Percentiles rank a stretch among this genome's conserved stretches.
Evolutionary conservation across 352 stramenopile species (phyloP).

Genomic region (Pilasporangium apinafurcum): DNA sequence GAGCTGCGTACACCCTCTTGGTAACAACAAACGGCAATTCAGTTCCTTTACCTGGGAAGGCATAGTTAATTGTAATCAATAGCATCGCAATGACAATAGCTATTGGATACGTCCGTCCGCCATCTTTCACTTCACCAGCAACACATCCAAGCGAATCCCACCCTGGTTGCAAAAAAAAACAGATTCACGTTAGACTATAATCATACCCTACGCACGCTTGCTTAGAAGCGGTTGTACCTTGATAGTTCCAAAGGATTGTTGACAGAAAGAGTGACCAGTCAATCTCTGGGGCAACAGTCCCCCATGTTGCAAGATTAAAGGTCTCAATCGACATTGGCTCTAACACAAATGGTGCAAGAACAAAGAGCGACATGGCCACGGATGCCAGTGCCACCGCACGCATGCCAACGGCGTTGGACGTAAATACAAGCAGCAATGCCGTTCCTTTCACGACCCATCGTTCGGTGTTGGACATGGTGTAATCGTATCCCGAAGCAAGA

Average conservation of each 20-base stretch:
- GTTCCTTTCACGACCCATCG: slow-evolving; percentile 68
- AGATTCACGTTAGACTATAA: too few species aligned
- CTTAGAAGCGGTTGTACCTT: slow-evolving; percentile 46
- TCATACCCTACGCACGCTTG: too few species aligned
- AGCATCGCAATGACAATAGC: slow-evolving; percentile 76
- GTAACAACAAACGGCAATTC: background rate
- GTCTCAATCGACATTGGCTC: slow-evolving; percentile 66
- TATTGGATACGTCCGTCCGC: slow-evolving; percentile 73
- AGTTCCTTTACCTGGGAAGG: slow-evolving; percentile 42
- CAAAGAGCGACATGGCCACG: slow-evolving; percentile 77
- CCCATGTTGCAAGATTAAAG: slow-evolving; percentile 73
- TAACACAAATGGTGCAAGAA: slow-evolving; percentile 73
- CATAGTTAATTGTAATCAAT: slow-evolving; percentile 83
- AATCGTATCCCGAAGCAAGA: slow-evolving; percentile 46
- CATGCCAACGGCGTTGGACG: slow-evolving; percentile 70
- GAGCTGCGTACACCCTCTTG: too few species aligned
- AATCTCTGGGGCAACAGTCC: slow-evolving; percentile 53
- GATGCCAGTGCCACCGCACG: slow-evolving; percentile 65
- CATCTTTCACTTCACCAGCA: slow-evolving; percentile 81
- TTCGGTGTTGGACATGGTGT: slow-evolving; percentile 40
- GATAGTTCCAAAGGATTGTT: slow-evolving; percentile 84
- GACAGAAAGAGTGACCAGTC: slow-evolving; percentile 85
- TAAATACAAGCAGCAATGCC: slow-evolving; percentile 66
- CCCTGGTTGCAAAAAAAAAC: slow-evolving; percentile 12
- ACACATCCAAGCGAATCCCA: slow-evolving; percentile 84